Evolutionary conservation across 805 yeast species (phyloP), one percentile per base, ranked within the genome.

Genomic region (Danielia reshetovae): DNA sequence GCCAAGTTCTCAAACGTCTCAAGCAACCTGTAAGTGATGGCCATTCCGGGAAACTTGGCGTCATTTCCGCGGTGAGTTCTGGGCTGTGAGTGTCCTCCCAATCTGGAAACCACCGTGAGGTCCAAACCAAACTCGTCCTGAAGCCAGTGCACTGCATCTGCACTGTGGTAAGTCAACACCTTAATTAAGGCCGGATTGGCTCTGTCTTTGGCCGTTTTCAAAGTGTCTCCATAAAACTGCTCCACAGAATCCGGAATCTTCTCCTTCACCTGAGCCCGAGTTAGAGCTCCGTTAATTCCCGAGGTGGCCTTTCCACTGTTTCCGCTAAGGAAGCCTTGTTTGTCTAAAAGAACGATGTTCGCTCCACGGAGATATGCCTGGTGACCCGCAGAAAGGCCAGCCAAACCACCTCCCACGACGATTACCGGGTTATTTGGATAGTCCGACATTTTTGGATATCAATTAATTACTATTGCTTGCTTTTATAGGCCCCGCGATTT

Each of bases 21-120:
- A 11, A 46, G 40, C 17, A 45, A 55, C 7, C 68, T 66, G 43
- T 74, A 75, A 3, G 81, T 75, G 33, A 79, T 75, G 6, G 84
- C 80, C 74, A 74, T 75, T 1, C 84, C 85, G 2, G 84, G 84
- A 33, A 77, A 77, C 40, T 73, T 67, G 13, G 77, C 71, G 40
- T 76, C 82, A 32, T 75, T 72, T 1, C 94, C 89, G 47, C 94
- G 71, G 55, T 85, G 95, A 1, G 95, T 85, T 55, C 95, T 69
- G 14, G 86, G 79, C 32, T 70, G 76, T 1, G 88, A 79, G 52
- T 85, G 94, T 3, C 95, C 95, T 18, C 95, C 95, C 27, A 85
- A 59, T 47, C 85, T 74, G n/a, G 85, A 73, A 9, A 85, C 82
- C 11, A 79, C 65, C 6, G 83, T 72, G 36, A 85, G 61, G 47